These are phyloP conservation scores for Malus hybrid DNA, from an alignment of 331 rosid genomes.

Conservation along the genomic window DNA sequence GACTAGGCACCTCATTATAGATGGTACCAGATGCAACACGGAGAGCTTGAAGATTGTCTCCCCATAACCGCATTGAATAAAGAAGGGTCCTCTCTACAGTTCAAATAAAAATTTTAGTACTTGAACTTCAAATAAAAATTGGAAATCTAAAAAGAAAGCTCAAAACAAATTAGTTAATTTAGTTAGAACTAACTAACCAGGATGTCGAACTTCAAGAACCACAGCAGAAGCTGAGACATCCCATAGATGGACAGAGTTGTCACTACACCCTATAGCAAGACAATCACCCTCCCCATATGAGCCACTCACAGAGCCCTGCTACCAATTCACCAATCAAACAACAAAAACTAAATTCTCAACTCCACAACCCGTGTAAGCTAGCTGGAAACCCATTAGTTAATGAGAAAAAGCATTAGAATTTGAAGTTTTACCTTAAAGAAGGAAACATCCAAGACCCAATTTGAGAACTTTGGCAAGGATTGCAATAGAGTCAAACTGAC, in stretches of 20 bases:
- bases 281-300: slow-evolving; percentile 28
- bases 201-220: slow-evolving; percentile 63
- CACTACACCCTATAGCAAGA: slow-evolving; percentile 74
- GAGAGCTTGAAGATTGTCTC: slow-evolving; percentile 68
- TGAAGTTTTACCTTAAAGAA: slow-evolving; percentile 51
- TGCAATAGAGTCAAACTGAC: slow-evolving; percentile 29
- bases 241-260: slow-evolving; percentile 83
- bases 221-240: slow-evolving; percentile 41
- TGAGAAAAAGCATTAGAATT: neutral
- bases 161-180: neutral
- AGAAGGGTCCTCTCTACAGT: slow-evolving; percentile 68
- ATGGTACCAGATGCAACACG: slow-evolving; percentile 87
- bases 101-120: slow-evolving; percentile 6
- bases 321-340: slow-evolving; percentile 12
- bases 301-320: slow-evolving; percentile 33
- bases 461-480: slow-evolving; percentile 50
- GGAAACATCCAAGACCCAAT: slow-evolving; percentile 87
- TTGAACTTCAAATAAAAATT: neutral
- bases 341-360: neutral
- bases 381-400: neutral
- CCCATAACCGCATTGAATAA: slow-evolving; percentile 95
- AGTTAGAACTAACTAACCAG: slow-evolving; percentile 50
- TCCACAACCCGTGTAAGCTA: neutral
- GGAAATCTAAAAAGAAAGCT: neutral
- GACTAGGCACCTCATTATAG: slow-evolving; percentile 67